Conservation (phyloP, 2,329 filamentous ascomycete species). For the Blastomyces percursus region DNA sequence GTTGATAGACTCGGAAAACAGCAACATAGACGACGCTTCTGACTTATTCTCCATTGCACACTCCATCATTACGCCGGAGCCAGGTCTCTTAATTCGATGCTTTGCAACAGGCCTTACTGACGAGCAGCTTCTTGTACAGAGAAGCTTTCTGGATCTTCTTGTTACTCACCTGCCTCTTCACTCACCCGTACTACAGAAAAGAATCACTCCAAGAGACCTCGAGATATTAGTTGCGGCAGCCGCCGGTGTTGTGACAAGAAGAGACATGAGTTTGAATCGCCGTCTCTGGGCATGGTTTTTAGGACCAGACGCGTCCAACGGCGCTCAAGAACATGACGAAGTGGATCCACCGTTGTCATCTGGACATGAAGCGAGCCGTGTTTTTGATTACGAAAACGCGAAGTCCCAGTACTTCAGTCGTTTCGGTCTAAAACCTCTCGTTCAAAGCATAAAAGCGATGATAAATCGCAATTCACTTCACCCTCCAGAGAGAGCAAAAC, state of each 20-base stretch:
- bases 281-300: conserved; percentile 95
- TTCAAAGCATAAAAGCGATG: conserved; percentile 64
- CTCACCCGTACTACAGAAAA: conserved; percentile 65
- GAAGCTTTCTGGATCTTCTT: conserved; percentile 84
- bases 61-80: conserved; percentile 60
- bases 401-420: conserved; percentile 73
- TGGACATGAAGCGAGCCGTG: conserved; percentile 19
- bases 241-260: conserved; percentile 71
- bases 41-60: conserved; percentile 31
- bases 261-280: conserved; percentile 94
- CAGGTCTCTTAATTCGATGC: conserved; percentile 77
- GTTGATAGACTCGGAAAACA: conserved; percentile 21
- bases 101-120: conserved; percentile 85
- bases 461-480: conserved; percentile 48
- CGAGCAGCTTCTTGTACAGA: conserved; percentile 79
- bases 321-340: conserved; percentile 27
- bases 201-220: conserved; percentile 62
- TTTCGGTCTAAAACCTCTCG: conserved; percentile 64
- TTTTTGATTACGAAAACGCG: conserved; percentile 40
- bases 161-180: conserved; percentile 82
- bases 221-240: conserved; percentile 73
- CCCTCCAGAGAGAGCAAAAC: conserved; percentile 62
- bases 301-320: conserved; percentile 54
- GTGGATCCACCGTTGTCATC: conserved; percentile 21
- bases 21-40: conserved; percentile 17